Evolutionary conservation across 495 filamentous ascomycete genomes (phyloP), one percentile per base, ranked within the genome.

Genomic region (Cercophora newfieldiana): DNA sequence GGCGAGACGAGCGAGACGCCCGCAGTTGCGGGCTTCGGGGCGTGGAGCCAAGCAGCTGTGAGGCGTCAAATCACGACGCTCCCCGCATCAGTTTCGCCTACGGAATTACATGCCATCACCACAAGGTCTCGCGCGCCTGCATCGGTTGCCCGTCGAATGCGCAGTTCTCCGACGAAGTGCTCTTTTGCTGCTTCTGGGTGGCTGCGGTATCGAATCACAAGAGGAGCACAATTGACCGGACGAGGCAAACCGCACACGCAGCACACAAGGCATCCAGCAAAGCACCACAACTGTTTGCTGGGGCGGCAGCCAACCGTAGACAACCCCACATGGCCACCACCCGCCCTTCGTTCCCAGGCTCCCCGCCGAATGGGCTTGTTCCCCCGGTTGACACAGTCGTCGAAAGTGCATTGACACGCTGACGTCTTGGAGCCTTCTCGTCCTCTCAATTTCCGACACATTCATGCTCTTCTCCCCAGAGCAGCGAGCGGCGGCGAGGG

Each of bases 1-100:
- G 58, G 58, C 58, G 58, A 60, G 31, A 60, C 58, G 58, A 31
- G 58, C 58, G 58, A 60, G 31, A 60, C 58, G 58, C 58, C 37
- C 37, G 37, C 37, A 19, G 55, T 58, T 33, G 54, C 54, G 24
- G 21, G 31, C 16, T 60, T 31, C 31, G 30, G 30, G 58, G 37
- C 12, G 37, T 44, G 4, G 37, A 44, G 12, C n/a, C n/a, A n/a
- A n/a, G n/a, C n/a, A n/a, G n/a, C n/a, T n/a, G 10, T 8, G 31
- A 60, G 58, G 58, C 58, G 58, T 44, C 58, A 48, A 60, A 60
- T 60, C 31, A 48, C 58, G 30, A 48, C 31, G 31, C 30, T 60
- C 58, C 33, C 58, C 58, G 33, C 58, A 48, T 60, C 31, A 14
- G 18, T 3, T 14, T 30, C 55, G 29, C 55, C 58, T 30, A 48